Base-by-base conservation (phyloP, 768 basidiomycete genomes). In the Trametes sanguinea region DNA sequence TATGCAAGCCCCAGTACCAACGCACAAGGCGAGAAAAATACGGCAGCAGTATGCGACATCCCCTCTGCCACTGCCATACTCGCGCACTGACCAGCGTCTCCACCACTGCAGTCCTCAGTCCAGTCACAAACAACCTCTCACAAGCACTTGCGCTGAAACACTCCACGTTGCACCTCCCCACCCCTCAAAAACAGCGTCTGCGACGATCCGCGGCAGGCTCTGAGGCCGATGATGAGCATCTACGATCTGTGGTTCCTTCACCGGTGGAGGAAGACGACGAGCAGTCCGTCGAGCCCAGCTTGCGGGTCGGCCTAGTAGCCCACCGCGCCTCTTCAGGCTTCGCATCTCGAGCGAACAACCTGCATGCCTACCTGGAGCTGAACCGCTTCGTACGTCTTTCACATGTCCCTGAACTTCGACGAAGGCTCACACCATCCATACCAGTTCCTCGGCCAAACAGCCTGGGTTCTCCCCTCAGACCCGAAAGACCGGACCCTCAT, bases 1-100 rank as follows among this genome's bases (percentile, higher is more conserved):
- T 97, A 57, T 90, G 93, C 76, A 94, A 92, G 71, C 77, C 91
- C 6, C 90, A 92, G 63, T 94, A 94, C 72, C 87, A 87, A 61
- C 76, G 77, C 9, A 78, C 80, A 14, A 87, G 85, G 67, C 78
- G 78, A 65, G 75, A 73, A 50, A 88, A 85, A 74, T 90, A 90
- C 64, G 82, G 77, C 35, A 74, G 76, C 63, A 74, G 90, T 89
- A 69, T 62, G 74, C 40, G 4, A 37, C 52, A 37, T 29, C 37
- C 44, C 54, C 17, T 55, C 48, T 3, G 22, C 16, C 51, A 37
- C 35, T 11, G 6, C 11, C 44, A 16, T 7, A 0, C 33, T 22
- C 22, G 22, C 22, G 22, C 22, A 22, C 22, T 22, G 1, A 22
- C 22, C 22, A 22, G 22, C 22, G 22, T 22, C 22, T 22, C 22